Evolutionary conservation across 768 basidiomycete species (phyloP).

Genomic region (Asterophora parasitica): DNA sequence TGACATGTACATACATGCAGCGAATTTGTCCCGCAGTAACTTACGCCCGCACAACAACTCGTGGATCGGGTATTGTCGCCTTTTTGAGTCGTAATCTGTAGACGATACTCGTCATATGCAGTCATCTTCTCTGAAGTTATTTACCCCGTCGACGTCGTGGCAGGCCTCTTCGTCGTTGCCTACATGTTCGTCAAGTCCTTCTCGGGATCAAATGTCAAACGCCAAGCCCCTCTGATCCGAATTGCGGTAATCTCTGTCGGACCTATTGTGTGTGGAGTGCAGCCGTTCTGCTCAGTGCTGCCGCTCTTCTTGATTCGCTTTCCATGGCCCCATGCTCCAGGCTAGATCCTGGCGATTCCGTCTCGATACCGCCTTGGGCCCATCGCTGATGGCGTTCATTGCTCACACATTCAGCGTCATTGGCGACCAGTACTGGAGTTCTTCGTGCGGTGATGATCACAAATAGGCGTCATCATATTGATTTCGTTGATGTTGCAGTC

Average conservation of each 20-base stretch:
- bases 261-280: constrained; percentile 96
- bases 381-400: constrained; percentile 84
- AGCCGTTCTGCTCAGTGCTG: constrained; percentile 75
- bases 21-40: constrained; percentile 98
- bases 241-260: constrained; percentile 92
- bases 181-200: constrained; percentile 94
- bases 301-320: constrained; percentile 87
- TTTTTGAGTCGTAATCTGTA: too few species aligned
- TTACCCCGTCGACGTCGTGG: constrained; percentile 82
- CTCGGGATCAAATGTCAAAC: constrained; percentile 53
- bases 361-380: constrained; percentile 73
- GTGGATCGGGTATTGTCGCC: constrained; percentile 98
- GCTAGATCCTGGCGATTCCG: too few species aligned
- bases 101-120: too few species aligned
- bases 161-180: constrained; percentile 78
- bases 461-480: constrained; percentile 12
- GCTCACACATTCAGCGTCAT: constrained; percentile 79
- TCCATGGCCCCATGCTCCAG: constrained; percentile 93
- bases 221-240: constrained; percentile 85
- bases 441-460: constrained; percentile 47
- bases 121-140: constrained; percentile 85
- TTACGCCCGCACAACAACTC: constrained; percentile 96
- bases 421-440: constrained; percentile 89
- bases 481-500: constrained; percentile 43
- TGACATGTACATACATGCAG: too few species aligned